Evolutionary conservation across 306 rosid genomes (phyloP), one percentile per base, ranked within the genome.

Genomic region (Cucumis hystrix): DNA sequence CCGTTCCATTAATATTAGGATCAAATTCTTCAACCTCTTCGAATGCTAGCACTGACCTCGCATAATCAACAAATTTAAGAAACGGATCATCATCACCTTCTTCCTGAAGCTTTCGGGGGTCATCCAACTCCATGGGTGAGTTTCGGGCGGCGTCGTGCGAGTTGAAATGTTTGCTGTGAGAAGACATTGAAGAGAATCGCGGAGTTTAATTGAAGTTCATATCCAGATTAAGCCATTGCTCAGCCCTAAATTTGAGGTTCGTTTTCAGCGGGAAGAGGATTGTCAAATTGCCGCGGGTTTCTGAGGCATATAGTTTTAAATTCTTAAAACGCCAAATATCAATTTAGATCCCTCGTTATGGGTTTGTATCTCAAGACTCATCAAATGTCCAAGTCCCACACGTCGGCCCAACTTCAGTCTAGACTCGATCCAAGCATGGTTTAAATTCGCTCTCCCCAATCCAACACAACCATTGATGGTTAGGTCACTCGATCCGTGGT

Each of bases 21-120:
- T 83, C 89, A 20, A 35, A 35, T 65, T 52, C 80, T 62, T 80
- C 90, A 28, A 80, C 85, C 11, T 57, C 77, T 79, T 86, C 92
- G 0, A 85, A 86, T 14, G 82, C 80, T 16, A 93, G 82, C 73
- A 81, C 86, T 11, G 89, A 83, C 86, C 92, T 88, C 12, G 96
- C 93, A 73, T 85, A 80, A 63, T 92, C 92, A 23, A 90, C 80
- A 81, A 95, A 95, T 57, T 76, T 79, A 64, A 89, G 96, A 78
- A 95, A 84, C 30, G 89, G 91, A 82, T 95, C 94, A 25, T 86
- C 86, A 20, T 85, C 93, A 33, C 81, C 93, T 40, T 71, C 60
- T 23, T 49, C 76, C 41, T 69, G 79, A 23, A 23, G 69, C 69
- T 68, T 78, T 28, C 5, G 80, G n/a, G 58, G 82, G 75, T 86